Evolutionary conservation across 768 basidiomycete species (phyloP), one percentile per base, ranked within the genome.

Genomic region (Tulasnella sp.): DNA sequence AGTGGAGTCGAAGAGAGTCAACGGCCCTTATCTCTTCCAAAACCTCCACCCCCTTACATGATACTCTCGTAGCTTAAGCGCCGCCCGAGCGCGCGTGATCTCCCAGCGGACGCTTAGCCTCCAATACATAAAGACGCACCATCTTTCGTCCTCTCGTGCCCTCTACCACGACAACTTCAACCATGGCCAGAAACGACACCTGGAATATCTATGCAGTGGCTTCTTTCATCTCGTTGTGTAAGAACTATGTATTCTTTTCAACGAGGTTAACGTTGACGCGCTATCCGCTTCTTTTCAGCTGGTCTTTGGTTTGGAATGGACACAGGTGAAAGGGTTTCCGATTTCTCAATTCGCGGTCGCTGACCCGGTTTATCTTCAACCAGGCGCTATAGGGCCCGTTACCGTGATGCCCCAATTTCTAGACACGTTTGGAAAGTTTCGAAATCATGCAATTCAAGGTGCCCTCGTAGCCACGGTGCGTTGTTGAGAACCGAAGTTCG

Each of bases 401-500:
- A 84, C 81, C 2, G 80, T 83, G 40, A 86, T 85, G 86, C 73
- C 79, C 1, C 81, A 83, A 22, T 85, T 86, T 75, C 73, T 77
- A 67, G 34, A 73, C 4, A 72, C 76, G 1, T 72, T 76, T 62
- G 75, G 75, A 34, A 62, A 73, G 22, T 73, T 67, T 35, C 44
- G 71, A 26, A 69, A 62, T 34, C 36, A 62, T 29, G 62, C 74
- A 16, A 75, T 75, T 26, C 74, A 75, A 40, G 74, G 74, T 22
- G 65, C 67, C 9, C 76, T 77, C 26, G 41, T 77, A 12, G 75
- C 77, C 0, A 75, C 75, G 0, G 76, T 76, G 11, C 12, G 75
- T 14, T 34, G 9, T 37, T n/a, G n/a, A n/a, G n/a, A n/a, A n/a
- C n/a, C n/a, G n/a, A n/a, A n/a, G n/a, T n/a, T n/a, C 12, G 29